A percentile compares a stretch with the other conserved stretches of the same genome.
Conservation (phyloP, 75 land plant species). For the Cunninghamia lanceolata region DNA sequence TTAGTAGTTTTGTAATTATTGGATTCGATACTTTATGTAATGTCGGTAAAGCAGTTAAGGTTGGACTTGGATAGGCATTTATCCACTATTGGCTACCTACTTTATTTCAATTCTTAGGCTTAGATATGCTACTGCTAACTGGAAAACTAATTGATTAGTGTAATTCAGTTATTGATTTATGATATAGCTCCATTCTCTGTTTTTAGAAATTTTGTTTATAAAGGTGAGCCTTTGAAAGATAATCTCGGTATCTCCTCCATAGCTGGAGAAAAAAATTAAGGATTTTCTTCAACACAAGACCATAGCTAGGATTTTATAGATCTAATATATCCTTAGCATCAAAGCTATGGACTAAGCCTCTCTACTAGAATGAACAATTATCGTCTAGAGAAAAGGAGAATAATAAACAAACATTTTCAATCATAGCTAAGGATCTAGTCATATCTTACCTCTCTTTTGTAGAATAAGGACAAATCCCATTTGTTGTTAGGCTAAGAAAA, state of each 20-base stretch:
- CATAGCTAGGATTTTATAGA: neutral
- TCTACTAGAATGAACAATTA: neutral
- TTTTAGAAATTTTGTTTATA: neutral
- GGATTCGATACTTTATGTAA: neutral
- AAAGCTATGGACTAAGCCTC: neutral
- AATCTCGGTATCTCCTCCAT: neutral
- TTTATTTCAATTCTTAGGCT: neutral
- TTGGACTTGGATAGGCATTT: neutral
- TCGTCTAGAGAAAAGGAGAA: too few species aligned
- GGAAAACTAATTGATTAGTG: neutral
- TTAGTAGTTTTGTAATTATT: neutral
- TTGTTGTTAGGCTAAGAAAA: neutral
- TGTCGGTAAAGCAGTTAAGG: neutral
- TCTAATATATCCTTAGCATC: neutral
- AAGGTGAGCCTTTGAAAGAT: neutral
- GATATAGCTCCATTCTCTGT: neutral
- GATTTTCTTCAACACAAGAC: neutral
- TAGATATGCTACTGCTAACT: neutral
- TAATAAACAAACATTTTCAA: too few species aligned
- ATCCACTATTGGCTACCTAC: neutral
- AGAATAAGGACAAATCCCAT: neutral
- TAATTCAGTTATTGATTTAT: neutral
- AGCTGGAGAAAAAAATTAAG: neutral
- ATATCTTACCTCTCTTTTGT: neutral
- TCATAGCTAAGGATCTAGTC: neutral